These are phyloP conservation scores for Acacia concinna DNA, from an alignment of 331 rosid genomes.

Conservation along the genomic window DNA sequence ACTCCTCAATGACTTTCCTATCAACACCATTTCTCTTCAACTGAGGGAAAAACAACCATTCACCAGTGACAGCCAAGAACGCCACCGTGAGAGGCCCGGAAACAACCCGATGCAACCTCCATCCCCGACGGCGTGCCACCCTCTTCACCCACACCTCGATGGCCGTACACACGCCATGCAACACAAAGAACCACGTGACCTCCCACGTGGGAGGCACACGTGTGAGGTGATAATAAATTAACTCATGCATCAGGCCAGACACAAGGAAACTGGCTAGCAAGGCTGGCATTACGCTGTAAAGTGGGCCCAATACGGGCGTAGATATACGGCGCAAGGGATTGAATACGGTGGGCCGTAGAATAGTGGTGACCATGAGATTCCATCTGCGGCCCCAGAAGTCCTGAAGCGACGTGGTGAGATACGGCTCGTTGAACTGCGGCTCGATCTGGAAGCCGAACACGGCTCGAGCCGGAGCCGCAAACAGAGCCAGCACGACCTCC, in stretches of 20 bases:
- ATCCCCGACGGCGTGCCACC: slow-evolving; percentile 12
- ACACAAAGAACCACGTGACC: slow-evolving; percentile 60
- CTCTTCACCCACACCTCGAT: slow-evolving; percentile 54
- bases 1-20: slow-evolving; percentile 37
- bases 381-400: slow-evolving; percentile 87
- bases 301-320: slow-evolving; percentile 3
- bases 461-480: slow-evolving; percentile 47
- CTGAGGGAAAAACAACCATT: slow-evolving; percentile 65
- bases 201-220: slow-evolving; percentile 79
- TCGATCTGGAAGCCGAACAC: slow-evolving; percentile 46
- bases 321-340: slow-evolving; percentile 21
- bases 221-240: slow-evolving; percentile 53
- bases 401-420: slow-evolving; percentile 66
- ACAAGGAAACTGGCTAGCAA: slow-evolving; percentile 43
- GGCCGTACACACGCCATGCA: slow-evolving; percentile 53
- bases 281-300: slow-evolving; percentile 23
- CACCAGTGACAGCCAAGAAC: slow-evolving; percentile 40
- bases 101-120: slow-evolving; percentile 41
- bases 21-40: slow-evolving; percentile 48
- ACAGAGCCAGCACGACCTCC: slow-evolving; percentile 46
- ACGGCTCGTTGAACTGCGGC: slow-evolving; percentile 71
- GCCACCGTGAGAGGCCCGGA: slow-evolving; percentile 35
- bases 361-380: slow-evolving; percentile 72
- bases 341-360: slow-evolving; percentile 59
- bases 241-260: slow-evolving; percentile 70